Conservation (phyloP, 331 rosid genomes). For the Saraca asoca region DNA sequence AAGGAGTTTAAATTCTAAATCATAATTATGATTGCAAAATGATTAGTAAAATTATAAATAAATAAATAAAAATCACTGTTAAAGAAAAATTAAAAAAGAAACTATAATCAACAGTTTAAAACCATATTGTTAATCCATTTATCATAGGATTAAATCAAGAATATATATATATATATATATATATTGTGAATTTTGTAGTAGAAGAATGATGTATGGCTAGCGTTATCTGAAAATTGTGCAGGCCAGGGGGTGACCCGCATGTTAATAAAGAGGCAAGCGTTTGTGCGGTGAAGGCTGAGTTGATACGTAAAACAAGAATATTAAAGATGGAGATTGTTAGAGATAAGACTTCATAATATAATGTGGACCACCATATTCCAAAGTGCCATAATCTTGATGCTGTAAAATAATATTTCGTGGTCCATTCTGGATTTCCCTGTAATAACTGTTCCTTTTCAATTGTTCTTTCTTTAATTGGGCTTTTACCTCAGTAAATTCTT, state of each 20-base stretch:
- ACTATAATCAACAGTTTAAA: too few species aligned
- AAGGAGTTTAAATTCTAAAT: too few species aligned
- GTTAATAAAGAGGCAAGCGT: conserved; percentile 15
- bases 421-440: conserved; percentile 49
- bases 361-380: conserved; percentile 65
- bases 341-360: conserved; percentile 34
- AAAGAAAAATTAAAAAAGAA: too few species aligned
- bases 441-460: conserved; percentile 35
- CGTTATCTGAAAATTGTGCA: conserved; percentile 7
- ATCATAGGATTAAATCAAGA: too few species aligned
- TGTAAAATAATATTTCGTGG: conserved; percentile 55
- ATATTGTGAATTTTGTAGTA: too few species aligned
- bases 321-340: conserved; percentile 47
- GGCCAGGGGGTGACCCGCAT: not conserved
- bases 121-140: too few species aligned
- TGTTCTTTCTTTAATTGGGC: conserved; percentile 16
- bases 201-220: conserved; percentile 17
- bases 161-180: too few species aligned
- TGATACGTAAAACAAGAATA: conserved; percentile 36
- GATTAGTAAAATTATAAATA: too few species aligned
- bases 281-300: conserved; percentile 11
- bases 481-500: not conserved
- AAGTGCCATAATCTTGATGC: conserved; percentile 57
- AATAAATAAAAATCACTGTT: too few species aligned
- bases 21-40: too few species aligned